These are phyloP conservation scores for Ciborinia camelliae DNA, from an alignment of 2,329 filamentous ascomycete genomes.

Conservation along the genomic window DNA sequence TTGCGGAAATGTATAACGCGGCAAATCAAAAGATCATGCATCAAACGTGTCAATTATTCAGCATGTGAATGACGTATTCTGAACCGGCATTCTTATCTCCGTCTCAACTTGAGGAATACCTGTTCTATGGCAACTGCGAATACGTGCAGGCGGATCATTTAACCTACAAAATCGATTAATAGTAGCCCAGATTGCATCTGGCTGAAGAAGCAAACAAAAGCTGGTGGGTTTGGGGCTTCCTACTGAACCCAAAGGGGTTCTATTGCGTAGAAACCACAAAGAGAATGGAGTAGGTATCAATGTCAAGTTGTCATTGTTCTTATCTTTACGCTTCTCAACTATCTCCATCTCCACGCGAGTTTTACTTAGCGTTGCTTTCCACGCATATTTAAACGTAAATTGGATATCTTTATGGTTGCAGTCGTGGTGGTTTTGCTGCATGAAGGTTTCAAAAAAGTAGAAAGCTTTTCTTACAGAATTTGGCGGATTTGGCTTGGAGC, in stretches of 20 bases:
- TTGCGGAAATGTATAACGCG: background rate
- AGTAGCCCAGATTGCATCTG: background rate
- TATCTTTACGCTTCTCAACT: background rate
- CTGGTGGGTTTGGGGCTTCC: background rate
- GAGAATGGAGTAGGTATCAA: background rate
- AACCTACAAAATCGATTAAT: background rate
- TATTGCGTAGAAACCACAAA: background rate
- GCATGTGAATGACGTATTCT: background rate
- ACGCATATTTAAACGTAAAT: background rate
- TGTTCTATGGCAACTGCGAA: background rate
- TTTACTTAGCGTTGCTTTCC: background rate
- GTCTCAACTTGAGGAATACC: background rate
- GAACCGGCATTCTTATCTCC: background rate
- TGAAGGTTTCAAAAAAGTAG: background rate
- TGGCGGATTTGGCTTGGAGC: background rate
- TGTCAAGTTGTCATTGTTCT: background rate
- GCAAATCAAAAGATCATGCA: background rate
- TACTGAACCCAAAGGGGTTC: background rate
- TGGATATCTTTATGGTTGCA: background rate
- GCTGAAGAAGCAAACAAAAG: background rate
- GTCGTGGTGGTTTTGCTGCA: background rate
- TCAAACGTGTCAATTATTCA: background rate
- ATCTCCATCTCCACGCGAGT: background rate
- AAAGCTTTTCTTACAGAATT: background rate
- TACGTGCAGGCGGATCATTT: background rate